phyloP scores from a whole-genome alignment of 345 rosid species.

The Arabidopsis suecica region DNA sequence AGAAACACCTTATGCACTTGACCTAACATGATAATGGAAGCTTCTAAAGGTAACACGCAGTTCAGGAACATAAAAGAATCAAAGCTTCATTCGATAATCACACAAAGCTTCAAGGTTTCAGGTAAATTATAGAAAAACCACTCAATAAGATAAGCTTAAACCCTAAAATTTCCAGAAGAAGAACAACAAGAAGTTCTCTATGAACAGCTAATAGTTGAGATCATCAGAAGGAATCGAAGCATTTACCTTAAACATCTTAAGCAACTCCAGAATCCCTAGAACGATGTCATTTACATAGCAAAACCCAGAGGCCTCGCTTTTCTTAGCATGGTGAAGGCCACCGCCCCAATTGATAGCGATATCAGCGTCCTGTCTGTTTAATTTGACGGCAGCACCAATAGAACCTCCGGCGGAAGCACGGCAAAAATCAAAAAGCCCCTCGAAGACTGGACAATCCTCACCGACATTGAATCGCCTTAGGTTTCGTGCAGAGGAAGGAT shows the following conservation, averaged over 20 bases:
- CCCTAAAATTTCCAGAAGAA: constrained; percentile 1
- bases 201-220: constrained; percentile 2
- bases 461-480: constrained; percentile 93
- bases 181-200: not conserved
- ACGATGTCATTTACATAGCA: constrained; percentile 97
- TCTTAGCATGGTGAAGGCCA: constrained; percentile 98
- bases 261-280: constrained; percentile 92
- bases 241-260: constrained; percentile 86
- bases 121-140: not conserved
- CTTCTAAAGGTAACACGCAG: constrained; percentile 6
- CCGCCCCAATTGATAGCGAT: constrained; percentile 98
- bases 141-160: constrained; percentile 24
- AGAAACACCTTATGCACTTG: constrained; percentile 9
- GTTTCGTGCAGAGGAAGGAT: constrained; percentile 59
- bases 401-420: constrained; percentile 99
- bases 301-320: constrained; percentile 97
- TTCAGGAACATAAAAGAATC: not conserved
- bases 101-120: not conserved
- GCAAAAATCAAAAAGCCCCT: constrained; percentile 88
- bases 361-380: constrained; percentile 86
- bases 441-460: constrained; percentile 81
- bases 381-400: constrained; percentile 91
- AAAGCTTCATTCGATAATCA: constrained; percentile 8
- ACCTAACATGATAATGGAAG: not conserved
- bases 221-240: not conserved